Conservation (phyloP, 2,329 filamentous ascomycete species). For the Magnaporthiopsis poae region DNA sequence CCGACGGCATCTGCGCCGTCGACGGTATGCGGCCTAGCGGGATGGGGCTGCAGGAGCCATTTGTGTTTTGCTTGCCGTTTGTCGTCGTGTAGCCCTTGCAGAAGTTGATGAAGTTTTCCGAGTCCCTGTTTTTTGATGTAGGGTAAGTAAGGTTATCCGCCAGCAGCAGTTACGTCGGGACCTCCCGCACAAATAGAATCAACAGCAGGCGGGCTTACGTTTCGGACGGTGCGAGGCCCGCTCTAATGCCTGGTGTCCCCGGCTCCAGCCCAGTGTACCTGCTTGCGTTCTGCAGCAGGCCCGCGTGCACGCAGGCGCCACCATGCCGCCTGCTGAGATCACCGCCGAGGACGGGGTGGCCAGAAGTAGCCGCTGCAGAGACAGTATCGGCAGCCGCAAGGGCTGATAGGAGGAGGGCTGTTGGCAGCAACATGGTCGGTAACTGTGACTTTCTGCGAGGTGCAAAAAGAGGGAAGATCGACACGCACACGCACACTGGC, state of each 20-base stretch:
- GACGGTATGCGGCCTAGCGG: conserved; percentile 49
- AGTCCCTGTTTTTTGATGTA: neutral
- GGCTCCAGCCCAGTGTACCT: conserved; percentile 28
- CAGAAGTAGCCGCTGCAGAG: too few relatives aligned
- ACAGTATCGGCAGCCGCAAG: neutral
- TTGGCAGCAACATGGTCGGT: neutral
- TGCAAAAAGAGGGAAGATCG: neutral
- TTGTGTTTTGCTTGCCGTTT: conserved; percentile 40
- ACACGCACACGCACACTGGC: too few relatives aligned
- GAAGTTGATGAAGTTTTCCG: conserved; percentile 49
- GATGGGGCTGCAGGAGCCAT: conserved; percentile 47
- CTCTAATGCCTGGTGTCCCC: conserved; percentile 18
- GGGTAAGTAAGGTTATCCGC: too few relatives aligned
- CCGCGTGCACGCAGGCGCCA: neutral
- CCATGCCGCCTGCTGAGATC: neutral
- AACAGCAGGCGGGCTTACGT: conserved; percentile 25
- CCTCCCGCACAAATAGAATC: too few relatives aligned
- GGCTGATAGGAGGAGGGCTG: neutral
- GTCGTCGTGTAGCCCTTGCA: conserved; percentile 44
- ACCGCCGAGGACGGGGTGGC: too few relatives aligned
- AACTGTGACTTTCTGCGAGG: neutral
- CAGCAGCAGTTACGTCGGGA: too few relatives aligned
- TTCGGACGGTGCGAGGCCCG: conserved; percentile 28
- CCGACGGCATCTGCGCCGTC: conserved; percentile 42
- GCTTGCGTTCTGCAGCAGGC: conserved; percentile 30